Evolutionary conservation across 2,329 filamentous ascomycete genomes (phyloP).

Genomic region (Hypoxylon sp.): DNA sequence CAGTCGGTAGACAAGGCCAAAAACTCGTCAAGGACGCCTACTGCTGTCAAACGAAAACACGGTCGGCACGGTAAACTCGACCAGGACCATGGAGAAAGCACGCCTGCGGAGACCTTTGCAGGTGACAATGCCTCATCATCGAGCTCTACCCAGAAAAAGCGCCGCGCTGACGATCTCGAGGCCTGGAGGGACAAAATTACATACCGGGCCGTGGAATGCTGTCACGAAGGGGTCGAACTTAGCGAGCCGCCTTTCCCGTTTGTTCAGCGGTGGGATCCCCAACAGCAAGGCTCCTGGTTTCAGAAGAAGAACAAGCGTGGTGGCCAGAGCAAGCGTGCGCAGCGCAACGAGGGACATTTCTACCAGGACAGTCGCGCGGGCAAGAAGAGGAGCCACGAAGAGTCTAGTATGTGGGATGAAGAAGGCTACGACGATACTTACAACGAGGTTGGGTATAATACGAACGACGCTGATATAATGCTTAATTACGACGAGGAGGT

Average conservation of each 20-base stretch:
- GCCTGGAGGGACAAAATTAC: slow-evolving; percentile 78
- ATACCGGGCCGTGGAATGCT: slow-evolving; percentile 84
- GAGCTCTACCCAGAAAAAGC: slow-evolving; percentile 42
- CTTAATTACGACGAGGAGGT: slow-evolving; percentile 54
- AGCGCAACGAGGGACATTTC: slow-evolving; percentile 52
- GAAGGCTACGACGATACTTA: slow-evolving; percentile 48
- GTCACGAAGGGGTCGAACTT: slow-evolving; percentile 71
- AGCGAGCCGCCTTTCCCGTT: slow-evolving; percentile 89
- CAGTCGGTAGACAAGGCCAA: slow-evolving; percentile 19
- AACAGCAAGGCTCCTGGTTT: slow-evolving; percentile 62
- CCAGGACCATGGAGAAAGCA: slow-evolving; percentile 4
- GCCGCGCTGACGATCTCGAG: slow-evolving; percentile 59
- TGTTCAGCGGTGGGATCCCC: slow-evolving; percentile 84
- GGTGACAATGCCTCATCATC: slow-evolving; percentile 25
- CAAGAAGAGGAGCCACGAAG: slow-evolving; percentile 61
- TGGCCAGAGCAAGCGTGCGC: slow-evolving; percentile 59
- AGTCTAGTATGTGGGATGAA: slow-evolving; percentile 47
- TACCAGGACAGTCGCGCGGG: slow-evolving; percentile 46
- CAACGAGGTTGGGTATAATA: slow-evolving; percentile 42
- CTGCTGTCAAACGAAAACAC: slow-evolving; percentile 39
- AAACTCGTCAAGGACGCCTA: neutral
- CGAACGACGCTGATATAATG: slow-evolving; percentile 42
- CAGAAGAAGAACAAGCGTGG: slow-evolving; percentile 52
- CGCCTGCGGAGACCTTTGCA: slow-evolving; percentile 6
- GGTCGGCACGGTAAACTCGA: slow-evolving; percentile 7